These are phyloP conservation scores for Teunomyces lycoperdinae DNA, from an alignment of 805 yeast species.

Conservation along the genomic window DNA sequence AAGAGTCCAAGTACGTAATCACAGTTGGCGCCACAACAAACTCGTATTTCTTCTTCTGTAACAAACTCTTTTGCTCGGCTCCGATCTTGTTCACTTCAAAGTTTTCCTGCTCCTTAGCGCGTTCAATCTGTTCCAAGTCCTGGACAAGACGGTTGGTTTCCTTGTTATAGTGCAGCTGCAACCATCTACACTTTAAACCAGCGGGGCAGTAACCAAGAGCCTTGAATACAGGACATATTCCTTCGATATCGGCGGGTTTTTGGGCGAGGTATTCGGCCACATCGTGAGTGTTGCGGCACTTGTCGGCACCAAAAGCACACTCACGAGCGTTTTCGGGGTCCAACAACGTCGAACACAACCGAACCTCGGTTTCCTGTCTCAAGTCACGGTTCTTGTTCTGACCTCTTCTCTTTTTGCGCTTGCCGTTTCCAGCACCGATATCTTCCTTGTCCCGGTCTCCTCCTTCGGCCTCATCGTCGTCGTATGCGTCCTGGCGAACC, in stretches of 20 bases:
- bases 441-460: conserved; percentile 35
- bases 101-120: conserved; percentile 26
- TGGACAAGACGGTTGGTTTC: conserved; percentile 44
- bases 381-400: conserved; percentile 83
- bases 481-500: conserved; percentile 37
- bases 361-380: conserved; percentile 63
- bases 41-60: conserved; percentile 62
- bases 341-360: conserved; percentile 61
- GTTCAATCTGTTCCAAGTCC: conserved; percentile 41
- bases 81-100: conserved; percentile 65
- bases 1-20: conserved; percentile 62
- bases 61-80: conserved; percentile 40
- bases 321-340: conserved; percentile 48
- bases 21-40: conserved; percentile 58
- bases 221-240: conserved; percentile 78
- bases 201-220: conserved; percentile 88
- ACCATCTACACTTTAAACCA: conserved; percentile 92
- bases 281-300: conserved; percentile 79
- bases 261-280: conserved; percentile 56
- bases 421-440: conserved; percentile 29
- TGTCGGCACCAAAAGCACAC: conserved; percentile 66
- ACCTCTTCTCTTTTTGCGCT: conserved; percentile 58
- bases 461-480: conserved; percentile 46
- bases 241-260: conserved; percentile 72
- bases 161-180: conserved; percentile 61